phyloP scores from a whole-genome alignment of 345 rosid species.

The Salix koriyanagi region DNA sequence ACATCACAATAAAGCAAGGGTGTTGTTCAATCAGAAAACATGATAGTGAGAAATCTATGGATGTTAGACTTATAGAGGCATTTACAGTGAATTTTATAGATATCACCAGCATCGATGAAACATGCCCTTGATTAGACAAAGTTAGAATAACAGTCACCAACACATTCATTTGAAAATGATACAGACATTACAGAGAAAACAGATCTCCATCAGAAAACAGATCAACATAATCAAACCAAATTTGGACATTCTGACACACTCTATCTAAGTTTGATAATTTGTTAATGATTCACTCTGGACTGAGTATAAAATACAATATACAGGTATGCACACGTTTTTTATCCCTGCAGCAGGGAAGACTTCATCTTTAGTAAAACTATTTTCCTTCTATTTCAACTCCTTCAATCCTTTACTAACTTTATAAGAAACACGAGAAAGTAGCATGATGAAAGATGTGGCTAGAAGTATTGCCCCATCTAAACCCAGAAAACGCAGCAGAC shows the following conservation, averaged over 20 bases:
- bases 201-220: not conserved
- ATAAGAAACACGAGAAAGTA: not conserved
- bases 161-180: not conserved
- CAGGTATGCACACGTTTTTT: not conserved
- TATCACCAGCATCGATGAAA: not conserved
- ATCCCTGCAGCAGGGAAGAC: not conserved
- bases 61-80: not conserved
- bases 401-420: not conserved
- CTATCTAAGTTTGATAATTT: not conserved
- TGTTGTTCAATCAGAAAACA: not conserved
- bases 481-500: not conserved
- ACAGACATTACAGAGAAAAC: not conserved
- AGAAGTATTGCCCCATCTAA: not conserved
- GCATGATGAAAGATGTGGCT: not conserved
- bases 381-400: not conserved
- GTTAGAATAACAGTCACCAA: not conserved
- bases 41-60: not conserved
- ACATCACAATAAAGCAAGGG: conserved; percentile 2
- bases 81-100: not conserved
- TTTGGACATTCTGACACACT: not conserved
- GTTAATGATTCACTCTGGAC: not conserved
- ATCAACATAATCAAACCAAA: not conserved
- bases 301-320: too few relatives aligned
- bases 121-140: not conserved
- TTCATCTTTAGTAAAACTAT: not conserved